Conservation (phyloP, 1,284 basidiomycete genomes). For the Fomitopsis schrenkii region DNA sequence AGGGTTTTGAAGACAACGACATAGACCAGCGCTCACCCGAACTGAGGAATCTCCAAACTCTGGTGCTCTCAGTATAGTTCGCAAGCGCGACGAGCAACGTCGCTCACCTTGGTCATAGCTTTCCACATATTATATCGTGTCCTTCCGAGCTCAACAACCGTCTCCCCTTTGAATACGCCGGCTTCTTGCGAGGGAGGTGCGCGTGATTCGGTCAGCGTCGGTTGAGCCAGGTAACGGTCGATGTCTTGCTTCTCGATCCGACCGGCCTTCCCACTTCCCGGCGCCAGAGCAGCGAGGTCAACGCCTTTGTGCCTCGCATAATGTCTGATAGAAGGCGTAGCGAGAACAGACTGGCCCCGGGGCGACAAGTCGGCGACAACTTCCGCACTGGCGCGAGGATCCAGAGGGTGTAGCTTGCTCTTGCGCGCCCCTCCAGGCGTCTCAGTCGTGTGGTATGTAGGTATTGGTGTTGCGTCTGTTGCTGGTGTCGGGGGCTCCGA, state of each 20-base stretch:
- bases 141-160: slow-evolving; percentile 69
- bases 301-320: slow-evolving; percentile 68
- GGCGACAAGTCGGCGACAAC: not conserved
- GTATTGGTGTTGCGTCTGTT: not conserved
- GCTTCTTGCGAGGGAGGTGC: slow-evolving; percentile 2
- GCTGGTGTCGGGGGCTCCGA: slow-evolving; percentile 2
- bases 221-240: slow-evolving; percentile 48
- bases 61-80: slow-evolving; percentile 25
- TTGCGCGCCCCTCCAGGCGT: slow-evolving; percentile 2
- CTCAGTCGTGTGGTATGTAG: not conserved
- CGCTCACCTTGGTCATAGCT: slow-evolving; percentile 70
- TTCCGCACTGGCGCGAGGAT: slow-evolving; percentile 44
- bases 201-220: slow-evolving; percentile 3
- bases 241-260: slow-evolving; percentile 77
- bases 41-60: slow-evolving; percentile 66
- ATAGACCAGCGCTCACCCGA: slow-evolving; percentile 24
- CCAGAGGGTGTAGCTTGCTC: slow-evolving; percentile 58
- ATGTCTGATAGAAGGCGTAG: slow-evolving; percentile 77
- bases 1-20: not conserved
- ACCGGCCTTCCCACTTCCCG: slow-evolving; percentile 74
- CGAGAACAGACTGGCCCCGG: slow-evolving; percentile 41
- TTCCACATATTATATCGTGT: slow-evolving; percentile 86
- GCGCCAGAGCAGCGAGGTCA: slow-evolving; percentile 52
- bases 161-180: slow-evolving; percentile 32
- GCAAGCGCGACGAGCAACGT: not conserved